Percentiles rank a stretch among this genome's conserved stretches.
phyloP scores from a whole-genome alignment of 1,139 yeast genomes.

The Geotrichum aggregatum region DNA sequence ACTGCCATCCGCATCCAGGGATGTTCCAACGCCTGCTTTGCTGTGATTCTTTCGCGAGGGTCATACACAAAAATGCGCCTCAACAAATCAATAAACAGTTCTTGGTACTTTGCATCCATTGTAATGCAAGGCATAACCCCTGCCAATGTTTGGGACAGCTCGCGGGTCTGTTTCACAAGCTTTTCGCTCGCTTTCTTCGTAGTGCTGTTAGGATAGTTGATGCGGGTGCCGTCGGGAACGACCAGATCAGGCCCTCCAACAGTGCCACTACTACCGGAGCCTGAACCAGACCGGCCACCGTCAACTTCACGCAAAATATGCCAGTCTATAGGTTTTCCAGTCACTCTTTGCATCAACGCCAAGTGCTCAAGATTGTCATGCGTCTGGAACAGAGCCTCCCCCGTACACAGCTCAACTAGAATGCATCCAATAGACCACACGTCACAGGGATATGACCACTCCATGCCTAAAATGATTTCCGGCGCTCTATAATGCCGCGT shows the following conservation, averaged over 20 bases:
- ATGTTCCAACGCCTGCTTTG: conserved; percentile 70
- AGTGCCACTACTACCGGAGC: conserved; percentile 14
- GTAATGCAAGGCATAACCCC: conserved; percentile 22
- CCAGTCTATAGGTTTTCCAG: conserved; percentile 38
- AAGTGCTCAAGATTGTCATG: conserved; percentile 92
- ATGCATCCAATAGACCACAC: conserved; percentile 97
- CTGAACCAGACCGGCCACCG: conserved; percentile 24
- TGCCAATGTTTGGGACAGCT: conserved; percentile 45
- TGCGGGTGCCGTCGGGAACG: conserved; percentile 20
- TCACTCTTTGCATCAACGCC: conserved; percentile 86
- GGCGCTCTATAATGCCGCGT: conserved; percentile 96
- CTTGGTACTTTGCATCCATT: conserved; percentile 40
- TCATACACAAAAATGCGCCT: conserved; percentile 70
- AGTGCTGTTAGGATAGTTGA: conserved; percentile 39
- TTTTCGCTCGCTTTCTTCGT: conserved; percentile 46
- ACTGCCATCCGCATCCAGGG: conserved; percentile 44
- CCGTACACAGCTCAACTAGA: conserved; percentile 82
- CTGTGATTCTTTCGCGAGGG: conserved; percentile 70
- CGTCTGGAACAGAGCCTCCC: conserved; percentile 90
- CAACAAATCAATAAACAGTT: conserved; percentile 53
- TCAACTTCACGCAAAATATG: conserved; percentile 32
- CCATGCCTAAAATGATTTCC: conserved; percentile 86
- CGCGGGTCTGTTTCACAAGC: conserved; percentile 49
- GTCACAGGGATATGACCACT: conserved; percentile 94
- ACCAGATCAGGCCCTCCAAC: conserved; percentile 20